Conservation (phyloP, 306 rosid genomes). For the Gastrolobium villosum region DNA sequence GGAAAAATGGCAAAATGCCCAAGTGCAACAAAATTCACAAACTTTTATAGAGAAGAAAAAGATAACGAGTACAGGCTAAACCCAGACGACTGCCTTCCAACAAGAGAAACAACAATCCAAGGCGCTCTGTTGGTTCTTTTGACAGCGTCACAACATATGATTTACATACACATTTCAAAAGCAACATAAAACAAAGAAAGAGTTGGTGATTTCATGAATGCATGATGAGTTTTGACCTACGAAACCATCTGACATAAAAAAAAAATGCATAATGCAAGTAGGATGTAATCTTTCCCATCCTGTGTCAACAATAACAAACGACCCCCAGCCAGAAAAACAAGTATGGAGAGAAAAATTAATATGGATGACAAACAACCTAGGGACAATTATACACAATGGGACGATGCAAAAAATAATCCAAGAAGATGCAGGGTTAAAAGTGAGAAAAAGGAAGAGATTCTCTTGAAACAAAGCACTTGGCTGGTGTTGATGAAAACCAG, state of each 20-base stretch:
- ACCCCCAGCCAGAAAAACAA: conserved; percentile 45
- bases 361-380: conserved; percentile 49
- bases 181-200: conserved; percentile 41
- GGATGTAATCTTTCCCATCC: conserved; percentile 54
- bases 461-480: conserved; percentile 46
- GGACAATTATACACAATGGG: conserved; percentile 37
- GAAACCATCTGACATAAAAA: conserved; percentile 49
- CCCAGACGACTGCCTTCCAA: conserved; percentile 45
- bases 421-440: conserved; percentile 54
- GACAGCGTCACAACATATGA: conserved; percentile 52
- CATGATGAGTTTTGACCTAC: conserved; percentile 57
- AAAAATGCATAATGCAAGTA: conserved; percentile 61
- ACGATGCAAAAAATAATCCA: conserved; percentile 29
- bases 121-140: conserved; percentile 45
- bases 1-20: conserved; percentile 39
- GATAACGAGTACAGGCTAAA: conserved; percentile 47
- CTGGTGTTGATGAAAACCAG: conserved; percentile 45
- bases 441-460: conserved; percentile 54
- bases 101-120: conserved; percentile 50
- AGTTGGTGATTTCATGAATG: conserved; percentile 63
- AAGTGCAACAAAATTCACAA: conserved; percentile 47
- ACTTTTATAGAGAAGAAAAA: conserved; percentile 36
- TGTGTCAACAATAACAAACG: conserved; percentile 49
- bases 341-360: conserved; percentile 40
- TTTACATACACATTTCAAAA: conserved; percentile 54